These are phyloP conservation scores for Epichloe coenophiala DNA, from an alignment of 2,329 filamentous ascomycete species.

Conservation along the genomic window DNA sequence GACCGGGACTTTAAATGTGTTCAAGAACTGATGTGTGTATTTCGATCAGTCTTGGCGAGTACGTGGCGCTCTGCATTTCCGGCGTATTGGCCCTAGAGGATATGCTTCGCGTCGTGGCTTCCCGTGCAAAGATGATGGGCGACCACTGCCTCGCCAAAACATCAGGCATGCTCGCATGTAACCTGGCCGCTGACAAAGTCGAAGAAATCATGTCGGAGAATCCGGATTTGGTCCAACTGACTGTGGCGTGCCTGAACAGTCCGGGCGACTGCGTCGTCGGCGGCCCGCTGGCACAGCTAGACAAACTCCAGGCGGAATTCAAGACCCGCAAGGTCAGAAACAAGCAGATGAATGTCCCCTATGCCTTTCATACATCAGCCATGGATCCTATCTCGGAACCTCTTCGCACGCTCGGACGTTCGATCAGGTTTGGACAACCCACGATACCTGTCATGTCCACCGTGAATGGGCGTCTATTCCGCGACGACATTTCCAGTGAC, in stretches of 20 bases:
- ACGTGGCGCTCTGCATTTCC: slow-evolving; percentile 46
- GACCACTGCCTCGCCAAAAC: slow-evolving; percentile 52
- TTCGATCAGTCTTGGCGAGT: slow-evolving; percentile 24
- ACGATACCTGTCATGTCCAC: not conserved
- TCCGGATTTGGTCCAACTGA: not conserved
- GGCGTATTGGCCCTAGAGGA: slow-evolving; percentile 62
- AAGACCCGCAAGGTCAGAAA: not conserved
- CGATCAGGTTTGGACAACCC: not conserved
- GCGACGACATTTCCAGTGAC: no score
- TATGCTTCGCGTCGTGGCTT: slow-evolving; percentile 58
- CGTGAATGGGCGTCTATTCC: no score
- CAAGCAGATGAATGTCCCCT: not conserved
- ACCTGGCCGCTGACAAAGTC: slow-evolving; percentile 15
- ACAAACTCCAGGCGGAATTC: not conserved
- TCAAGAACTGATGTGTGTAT: not conserved
- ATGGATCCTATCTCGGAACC: not conserved
- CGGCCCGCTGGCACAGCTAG: not conserved
- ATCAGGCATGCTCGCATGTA: slow-evolving; percentile 44
- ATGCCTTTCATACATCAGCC: not conserved
- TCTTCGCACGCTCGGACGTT: not conserved
- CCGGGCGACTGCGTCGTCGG: not conserved
- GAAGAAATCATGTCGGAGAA: not conserved
- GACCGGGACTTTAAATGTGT: no score
- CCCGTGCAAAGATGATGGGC: slow-evolving; percentile 52
- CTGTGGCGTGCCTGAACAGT: not conserved